phyloP scores from a whole-genome alignment of 768 basidiomycete genomes.

The Ramaria sp. region DNA sequence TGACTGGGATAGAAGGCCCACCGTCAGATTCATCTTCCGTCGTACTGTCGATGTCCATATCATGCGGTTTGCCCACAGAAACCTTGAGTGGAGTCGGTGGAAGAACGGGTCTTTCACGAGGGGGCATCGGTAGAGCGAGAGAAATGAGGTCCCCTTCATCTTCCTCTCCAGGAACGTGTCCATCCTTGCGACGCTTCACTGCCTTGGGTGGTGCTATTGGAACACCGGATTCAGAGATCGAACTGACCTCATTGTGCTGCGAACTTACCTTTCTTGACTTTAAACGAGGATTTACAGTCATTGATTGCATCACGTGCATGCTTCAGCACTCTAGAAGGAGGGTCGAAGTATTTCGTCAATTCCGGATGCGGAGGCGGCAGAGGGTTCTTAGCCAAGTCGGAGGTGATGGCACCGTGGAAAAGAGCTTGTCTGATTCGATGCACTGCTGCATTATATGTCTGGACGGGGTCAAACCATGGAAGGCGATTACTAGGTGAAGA shows the following conservation, averaged over 20 bases:
- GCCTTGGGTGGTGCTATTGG: slow-evolving; percentile 47
- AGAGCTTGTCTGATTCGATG: slow-evolving; percentile 91
- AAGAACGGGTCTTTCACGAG: slow-evolving; percentile 38
- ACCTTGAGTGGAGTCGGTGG: slow-evolving; percentile 15
- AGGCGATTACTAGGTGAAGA: slow-evolving; percentile 34
- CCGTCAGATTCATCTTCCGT: slow-evolving; percentile 4
- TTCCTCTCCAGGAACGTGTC: slow-evolving; percentile 48
- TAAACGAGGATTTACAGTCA: slow-evolving; percentile 54
- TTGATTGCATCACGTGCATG: slow-evolving; percentile 44
- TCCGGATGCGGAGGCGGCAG: slow-evolving; percentile 82
- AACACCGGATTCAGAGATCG: neutral
- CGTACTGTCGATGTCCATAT: slow-evolving; percentile 5
- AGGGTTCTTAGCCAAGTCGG: slow-evolving; percentile 62
- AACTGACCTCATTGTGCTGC: neutral
- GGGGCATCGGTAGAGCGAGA: slow-evolving; percentile 22
- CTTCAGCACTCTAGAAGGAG: slow-evolving; percentile 60
- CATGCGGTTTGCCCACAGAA: neutral
- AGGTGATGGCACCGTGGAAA: slow-evolving; percentile 74
- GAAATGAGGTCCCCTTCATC: slow-evolving; percentile 33
- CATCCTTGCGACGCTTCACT: slow-evolving; percentile 48
- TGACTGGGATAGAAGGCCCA: neutral
- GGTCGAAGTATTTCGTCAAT: slow-evolving; percentile 71
- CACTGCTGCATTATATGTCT: slow-evolving; percentile 81
- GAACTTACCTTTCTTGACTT: slow-evolving; percentile 59
- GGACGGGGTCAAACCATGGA: slow-evolving; percentile 67